Conservation (phyloP, 2,329 filamentous ascomycete genomes). For the Botrytis pseudocinerea region DNA sequence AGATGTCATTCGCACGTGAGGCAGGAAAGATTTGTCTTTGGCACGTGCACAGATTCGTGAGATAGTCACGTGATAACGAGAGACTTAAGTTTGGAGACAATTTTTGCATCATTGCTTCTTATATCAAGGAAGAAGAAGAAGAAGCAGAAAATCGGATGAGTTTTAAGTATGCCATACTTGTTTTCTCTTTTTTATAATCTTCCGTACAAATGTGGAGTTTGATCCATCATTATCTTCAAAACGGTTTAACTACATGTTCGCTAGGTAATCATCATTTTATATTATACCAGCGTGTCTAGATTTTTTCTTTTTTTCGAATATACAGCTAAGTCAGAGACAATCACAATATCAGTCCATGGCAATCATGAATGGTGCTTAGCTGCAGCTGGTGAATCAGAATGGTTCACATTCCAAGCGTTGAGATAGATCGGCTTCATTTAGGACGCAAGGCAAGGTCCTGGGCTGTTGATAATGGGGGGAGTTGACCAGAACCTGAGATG, state of each 20-base stretch:
- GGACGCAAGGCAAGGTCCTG: neutral
- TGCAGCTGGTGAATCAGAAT: no score
- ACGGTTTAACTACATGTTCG: neutral
- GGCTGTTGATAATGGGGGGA: neutral
- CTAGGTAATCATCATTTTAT: neutral
- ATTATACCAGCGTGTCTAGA: neutral
- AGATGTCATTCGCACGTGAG: neutral
- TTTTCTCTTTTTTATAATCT: neutral
- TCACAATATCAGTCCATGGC: neutral
- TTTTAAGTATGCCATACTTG: neutral
- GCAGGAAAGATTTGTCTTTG: no score
- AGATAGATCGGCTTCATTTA: neutral
- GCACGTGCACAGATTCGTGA: neutral
- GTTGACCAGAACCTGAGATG: neutral
- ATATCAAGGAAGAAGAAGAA: no score
- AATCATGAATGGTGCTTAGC: neutral
- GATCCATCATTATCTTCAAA: neutral
- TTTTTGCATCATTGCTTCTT: neutral
- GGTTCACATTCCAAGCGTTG: no score
- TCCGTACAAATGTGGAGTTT: neutral
- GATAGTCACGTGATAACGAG: no score
- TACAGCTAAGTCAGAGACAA: neutral
- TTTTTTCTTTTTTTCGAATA: accelerated
- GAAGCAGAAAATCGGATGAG: neutral
- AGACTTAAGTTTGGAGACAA: neutral